Conservation (phyloP, 192 early-diverging fungal genomes). For the Lunasporangiospora selenospora region DNA sequence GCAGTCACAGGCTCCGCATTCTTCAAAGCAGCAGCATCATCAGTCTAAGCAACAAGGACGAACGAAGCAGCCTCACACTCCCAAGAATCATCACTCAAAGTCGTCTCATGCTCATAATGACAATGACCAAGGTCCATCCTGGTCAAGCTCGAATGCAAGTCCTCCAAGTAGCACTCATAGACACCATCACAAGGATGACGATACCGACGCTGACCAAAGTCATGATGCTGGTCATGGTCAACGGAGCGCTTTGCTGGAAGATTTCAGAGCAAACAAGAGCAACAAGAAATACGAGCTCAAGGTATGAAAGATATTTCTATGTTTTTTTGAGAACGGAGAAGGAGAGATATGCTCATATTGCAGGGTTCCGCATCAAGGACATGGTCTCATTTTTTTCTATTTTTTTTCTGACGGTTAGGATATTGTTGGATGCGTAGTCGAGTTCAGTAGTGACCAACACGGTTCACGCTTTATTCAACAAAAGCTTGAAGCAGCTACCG, state of each 20-base stretch:
- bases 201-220: slow-evolving; percentile 11
- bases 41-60: slow-evolving; percentile 31
- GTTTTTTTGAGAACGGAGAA: slow-evolving; percentile 4
- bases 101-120: slow-evolving; percentile 15
- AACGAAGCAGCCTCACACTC: slow-evolving; percentile 33
- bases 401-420: slow-evolving; percentile 62
- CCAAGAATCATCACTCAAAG: slow-evolving; percentile 15
- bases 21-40: slow-evolving; percentile 25
- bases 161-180: slow-evolving; percentile 26
- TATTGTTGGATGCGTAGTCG: slow-evolving; percentile 92
- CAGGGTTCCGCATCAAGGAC: slow-evolving; percentile 1
- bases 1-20: slow-evolving; percentile 50
- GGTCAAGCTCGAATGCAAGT: slow-evolving; percentile 34
- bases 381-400: slow-evolving; percentile 2
- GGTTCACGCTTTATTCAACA: slow-evolving; percentile 99
- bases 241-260: slow-evolving; percentile 90
- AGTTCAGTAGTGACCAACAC: slow-evolving; percentile 99
- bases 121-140: slow-evolving; percentile 14
- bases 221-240: slow-evolving; percentile 65
- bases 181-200: slow-evolving; percentile 20
- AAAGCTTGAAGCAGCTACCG: slow-evolving; percentile 91
- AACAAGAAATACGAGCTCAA: slow-evolving; percentile 95
- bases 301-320: slow-evolving; percentile 56
- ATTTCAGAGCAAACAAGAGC: slow-evolving; percentile 95
- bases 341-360: neutral